Base-by-base conservation (phyloP, 768 basidiomycete species). In the Amyloporia xantha region DNA sequence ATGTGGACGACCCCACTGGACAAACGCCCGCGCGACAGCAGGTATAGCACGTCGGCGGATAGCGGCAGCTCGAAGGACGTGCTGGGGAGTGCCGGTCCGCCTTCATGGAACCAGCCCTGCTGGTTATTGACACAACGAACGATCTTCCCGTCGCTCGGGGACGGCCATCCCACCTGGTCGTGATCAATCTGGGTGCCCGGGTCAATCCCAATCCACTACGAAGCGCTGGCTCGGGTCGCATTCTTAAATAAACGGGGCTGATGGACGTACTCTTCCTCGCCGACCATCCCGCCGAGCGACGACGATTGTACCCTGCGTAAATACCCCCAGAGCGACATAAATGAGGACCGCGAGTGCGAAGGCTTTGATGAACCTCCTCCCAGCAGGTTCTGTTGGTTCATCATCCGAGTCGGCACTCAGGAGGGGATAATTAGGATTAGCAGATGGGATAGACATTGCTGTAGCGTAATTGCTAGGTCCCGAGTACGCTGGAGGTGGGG, bases 401-500 rank as follows among this genome's bases (percentile, higher is more conserved):
- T 19, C 11, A 21, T 4, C 5, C 25, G 36, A 3, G 35, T 27
- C 23, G 21, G 10, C n/a, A 39, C 24, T 15, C 25, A n/a, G 10
- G 17, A 45, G 44, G 7, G 21, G 30, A 39, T 9, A 39, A 13
- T 19, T 10, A 39, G 17, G 12, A 19, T 9, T 39, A 17, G 15
- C 38, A 13, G 38, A 7, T 42, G 5, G 41, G 7, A 21, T 7
- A 5, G 12, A 23, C 11, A 42, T 21, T 21, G 10, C 37, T 2
- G 17, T 12, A 7, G 4, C 6, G 24, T 11, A 17, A 1, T 26
- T 26, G 17, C 38, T 27, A 9, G 39, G 28, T 15, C 41, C 41
- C 2, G 27, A 48, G 23, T 60, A 62, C n/a, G 61, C 58, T 1
- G 61, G 61, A 2, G 60, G 58, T 3, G 58, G 51, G 5, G 51